phyloP scores from a whole-genome alignment of 352 stramenopile species.

The Phytophthora multivora region DNA sequence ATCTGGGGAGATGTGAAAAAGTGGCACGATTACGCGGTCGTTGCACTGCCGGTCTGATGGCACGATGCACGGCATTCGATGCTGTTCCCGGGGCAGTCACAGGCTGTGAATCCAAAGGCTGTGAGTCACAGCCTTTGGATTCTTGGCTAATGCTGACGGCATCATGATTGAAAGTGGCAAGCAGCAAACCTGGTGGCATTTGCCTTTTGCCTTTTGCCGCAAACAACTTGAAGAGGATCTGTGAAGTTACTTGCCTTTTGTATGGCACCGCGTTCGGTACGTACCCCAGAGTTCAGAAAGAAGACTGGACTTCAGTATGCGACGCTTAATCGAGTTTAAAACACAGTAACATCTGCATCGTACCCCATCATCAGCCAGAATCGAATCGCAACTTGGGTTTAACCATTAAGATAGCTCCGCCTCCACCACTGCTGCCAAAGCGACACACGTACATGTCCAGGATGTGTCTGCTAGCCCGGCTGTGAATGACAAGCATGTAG shows the following conservation, averaged over 20 bases:
- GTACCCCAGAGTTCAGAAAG: slow-evolving; percentile 10
- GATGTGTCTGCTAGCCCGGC: slow-evolving; percentile 4
- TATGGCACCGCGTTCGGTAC: background rate
- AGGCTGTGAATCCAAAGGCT: no score
- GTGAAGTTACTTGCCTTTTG: background rate
- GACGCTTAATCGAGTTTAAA: slow-evolving; percentile 13
- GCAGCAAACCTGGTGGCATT: background rate
- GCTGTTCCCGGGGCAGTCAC: background rate
- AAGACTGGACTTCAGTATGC: slow-evolving; percentile 14
- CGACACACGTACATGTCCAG: background rate
- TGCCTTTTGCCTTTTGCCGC: background rate
- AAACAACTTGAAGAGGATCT: background rate
- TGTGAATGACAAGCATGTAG: slow-evolving; percentile 18
- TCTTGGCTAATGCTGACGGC: no score
- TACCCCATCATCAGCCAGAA: slow-evolving; percentile 1
- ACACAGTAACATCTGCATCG: background rate
- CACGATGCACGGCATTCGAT: background rate
- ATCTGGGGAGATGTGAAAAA: slow-evolving; percentile 14
- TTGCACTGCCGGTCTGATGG: slow-evolving; percentile 1
- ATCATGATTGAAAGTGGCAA: no score
- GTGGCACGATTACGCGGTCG: slow-evolving; percentile 26
- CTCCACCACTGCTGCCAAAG: background rate
- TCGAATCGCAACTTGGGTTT: background rate
- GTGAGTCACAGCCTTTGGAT: no score
- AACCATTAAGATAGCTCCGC: slow-evolving; percentile 11